Conservation (phyloP, 2,329 filamentous ascomycete genomes). For the Penicillium sclerotiorum region DNA sequence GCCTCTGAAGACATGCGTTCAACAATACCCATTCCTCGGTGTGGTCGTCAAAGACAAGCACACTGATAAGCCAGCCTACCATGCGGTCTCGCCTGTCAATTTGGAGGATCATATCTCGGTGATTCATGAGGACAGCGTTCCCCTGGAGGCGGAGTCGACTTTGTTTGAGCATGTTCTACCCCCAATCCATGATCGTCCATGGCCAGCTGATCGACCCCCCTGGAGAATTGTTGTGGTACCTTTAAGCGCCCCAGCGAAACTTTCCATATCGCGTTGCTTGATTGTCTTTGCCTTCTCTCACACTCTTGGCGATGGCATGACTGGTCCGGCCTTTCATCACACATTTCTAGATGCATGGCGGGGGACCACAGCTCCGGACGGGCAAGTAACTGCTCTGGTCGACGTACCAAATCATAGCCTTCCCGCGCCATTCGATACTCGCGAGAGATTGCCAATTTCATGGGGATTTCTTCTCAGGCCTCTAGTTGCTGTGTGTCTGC, state of each 20-base stretch:
- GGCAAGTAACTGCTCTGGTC: constrained; percentile 6
- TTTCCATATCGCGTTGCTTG: constrained; percentile 28
- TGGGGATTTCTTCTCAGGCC: constrained; percentile 49
- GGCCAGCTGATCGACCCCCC: constrained; percentile 36
- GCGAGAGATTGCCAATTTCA: constrained; percentile 45
- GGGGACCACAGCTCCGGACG: background rate
- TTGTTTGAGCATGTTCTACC: constrained; percentile 3
- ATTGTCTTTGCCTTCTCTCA: constrained; percentile 50
- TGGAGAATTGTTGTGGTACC: constrained; percentile 49
- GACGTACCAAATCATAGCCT: constrained; percentile 27
- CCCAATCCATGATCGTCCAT: constrained; percentile 38
- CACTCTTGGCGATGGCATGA: constrained; percentile 48
- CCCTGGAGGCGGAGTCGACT: background rate
- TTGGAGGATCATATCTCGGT: constrained; percentile 45
- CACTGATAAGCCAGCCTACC: constrained; percentile 42
- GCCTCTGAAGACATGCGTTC: constrained; percentile 43
- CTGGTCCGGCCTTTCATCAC: constrained; percentile 47
- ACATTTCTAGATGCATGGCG: constrained; percentile 37
- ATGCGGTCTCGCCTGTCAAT: constrained; percentile 35
- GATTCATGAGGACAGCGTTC: constrained; percentile 2
- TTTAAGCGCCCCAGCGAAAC: constrained; percentile 15
- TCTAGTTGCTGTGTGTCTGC: constrained; percentile 42
- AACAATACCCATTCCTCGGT: constrained; percentile 41
- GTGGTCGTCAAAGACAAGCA: constrained; percentile 39
- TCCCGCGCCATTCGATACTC: constrained; percentile 42